Conservation (phyloP, 2,329 filamentous ascomycete species). For the Hypoxylon sp. region DNA sequence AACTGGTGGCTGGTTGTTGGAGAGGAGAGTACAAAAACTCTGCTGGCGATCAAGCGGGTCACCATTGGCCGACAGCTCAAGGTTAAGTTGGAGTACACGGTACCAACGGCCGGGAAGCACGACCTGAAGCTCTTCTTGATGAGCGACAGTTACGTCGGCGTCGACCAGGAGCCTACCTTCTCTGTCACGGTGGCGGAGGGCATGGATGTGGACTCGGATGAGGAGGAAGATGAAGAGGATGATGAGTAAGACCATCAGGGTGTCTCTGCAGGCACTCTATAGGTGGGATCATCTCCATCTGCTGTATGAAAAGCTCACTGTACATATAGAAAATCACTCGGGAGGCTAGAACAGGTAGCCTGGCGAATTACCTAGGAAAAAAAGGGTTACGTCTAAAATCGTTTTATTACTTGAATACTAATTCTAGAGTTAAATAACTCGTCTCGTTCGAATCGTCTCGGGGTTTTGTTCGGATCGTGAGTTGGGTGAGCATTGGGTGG, state of each 20-base stretch:
- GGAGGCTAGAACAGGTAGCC: conserved; percentile 24
- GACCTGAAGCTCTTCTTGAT: conserved; percentile 92
- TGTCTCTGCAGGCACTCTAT: conserved; percentile 13
- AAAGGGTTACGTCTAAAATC: conserved; percentile 25
- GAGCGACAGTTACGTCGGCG: conserved; percentile 95
- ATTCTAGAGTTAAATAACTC: conserved; percentile 7
- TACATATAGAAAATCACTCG: conserved; percentile 43
- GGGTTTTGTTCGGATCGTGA: conserved; percentile 11
- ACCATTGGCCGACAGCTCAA: conserved; percentile 83
- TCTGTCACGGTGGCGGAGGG: conserved; percentile 86
- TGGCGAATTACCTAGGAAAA: conserved; percentile 24
- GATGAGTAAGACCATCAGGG: conserved; percentile 44
- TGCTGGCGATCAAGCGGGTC: conserved; percentile 93
- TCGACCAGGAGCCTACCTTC: conserved; percentile 95
- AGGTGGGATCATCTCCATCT: conserved; percentile 40
- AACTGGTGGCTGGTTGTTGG: conserved; percentile 99
- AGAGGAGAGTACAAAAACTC: conserved; percentile 85
- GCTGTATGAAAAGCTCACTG: conserved; percentile 45
- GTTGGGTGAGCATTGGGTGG: conserved; percentile 13
- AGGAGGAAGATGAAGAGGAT: conserved; percentile 78
- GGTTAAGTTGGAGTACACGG: conserved; percentile 85
- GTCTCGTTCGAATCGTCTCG: neutral
- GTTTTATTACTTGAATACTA: conserved; percentile 18
- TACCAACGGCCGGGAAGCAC: conserved; percentile 84
- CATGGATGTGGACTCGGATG: conserved; percentile 92